A percentile compares a stretch with the other conserved stretches of the same genome.
These are phyloP conservation scores for Magnusiomyces fungicola DNA, from an alignment of 1,139 yeast genomes.

Conservation along the genomic window DNA sequence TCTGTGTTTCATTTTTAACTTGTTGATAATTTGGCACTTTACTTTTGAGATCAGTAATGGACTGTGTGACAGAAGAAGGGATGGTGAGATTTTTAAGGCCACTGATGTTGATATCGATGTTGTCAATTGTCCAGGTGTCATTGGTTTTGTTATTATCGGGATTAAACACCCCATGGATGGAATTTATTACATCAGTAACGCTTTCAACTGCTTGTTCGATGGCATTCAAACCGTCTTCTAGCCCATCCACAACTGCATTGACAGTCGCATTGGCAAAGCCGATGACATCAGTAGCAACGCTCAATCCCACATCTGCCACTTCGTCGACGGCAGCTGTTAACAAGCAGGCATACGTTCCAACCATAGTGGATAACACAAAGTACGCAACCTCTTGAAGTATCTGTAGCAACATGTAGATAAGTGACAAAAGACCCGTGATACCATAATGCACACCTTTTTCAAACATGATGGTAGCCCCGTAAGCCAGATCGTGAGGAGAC, in stretches of 20 bases:
- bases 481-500: slow-evolving; percentile 51
- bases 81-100: slow-evolving; percentile 55
- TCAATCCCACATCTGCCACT: slow-evolving; percentile 63
- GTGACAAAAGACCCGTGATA: slow-evolving; percentile 38
- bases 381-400: slow-evolving; percentile 53
- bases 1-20: slow-evolving; percentile 45
- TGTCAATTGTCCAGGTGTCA: slow-evolving; percentile 21
- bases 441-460: slow-evolving; percentile 41
- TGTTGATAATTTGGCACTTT: slow-evolving; percentile 53
- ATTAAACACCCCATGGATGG: slow-evolving; percentile 50
- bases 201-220: slow-evolving; percentile 45
- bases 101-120: slow-evolving; percentile 46
- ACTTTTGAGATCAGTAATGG: slow-evolving; percentile 40
- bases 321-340: slow-evolving; percentile 67
- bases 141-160: slow-evolving; percentile 39
- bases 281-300: slow-evolving; percentile 59
- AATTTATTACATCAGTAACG: slow-evolving; percentile 34
- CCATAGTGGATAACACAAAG: slow-evolving; percentile 60
- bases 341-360: slow-evolving; percentile 84
- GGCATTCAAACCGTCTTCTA: slow-evolving; percentile 52
- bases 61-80: slow-evolving; percentile 51
- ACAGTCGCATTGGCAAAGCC: slow-evolving; percentile 55
- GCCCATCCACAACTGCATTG: slow-evolving; percentile 45
- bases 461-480: slow-evolving; percentile 47
- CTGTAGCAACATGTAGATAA: slow-evolving; percentile 41